These are phyloP conservation scores for Salpingoeca rosetta DNA, from an alignment of 78 protist species.

Conservation along the genomic window DNA sequence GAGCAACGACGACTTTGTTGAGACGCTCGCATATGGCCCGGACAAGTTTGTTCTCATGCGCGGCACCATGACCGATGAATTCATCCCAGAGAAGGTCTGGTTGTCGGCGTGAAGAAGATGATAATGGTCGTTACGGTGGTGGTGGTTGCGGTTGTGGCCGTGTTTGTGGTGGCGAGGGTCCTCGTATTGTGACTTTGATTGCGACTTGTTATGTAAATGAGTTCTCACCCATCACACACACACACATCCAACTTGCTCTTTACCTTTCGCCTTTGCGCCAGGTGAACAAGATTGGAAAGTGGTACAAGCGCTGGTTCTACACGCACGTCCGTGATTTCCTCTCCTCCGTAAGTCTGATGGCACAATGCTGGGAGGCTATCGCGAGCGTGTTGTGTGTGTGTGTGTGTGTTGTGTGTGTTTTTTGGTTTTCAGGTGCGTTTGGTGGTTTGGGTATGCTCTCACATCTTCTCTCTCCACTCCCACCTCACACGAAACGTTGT, in stretches of 20 bases:
- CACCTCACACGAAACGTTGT: too few species aligned
- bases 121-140: too few species aligned
- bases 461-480: too few species aligned
- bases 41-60: constrained; percentile 22
- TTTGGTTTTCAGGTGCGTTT: too few species aligned
- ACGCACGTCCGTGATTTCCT: constrained; percentile 28
- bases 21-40: constrained; percentile 5
- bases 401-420: neutral
- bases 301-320: constrained; percentile 52
- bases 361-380: neutral
- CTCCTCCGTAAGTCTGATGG: neutral
- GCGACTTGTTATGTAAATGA: neutral
- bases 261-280: neutral
- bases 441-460: too few species aligned
- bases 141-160: too few species aligned
- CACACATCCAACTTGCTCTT: neutral
- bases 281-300: constrained; percentile 16
- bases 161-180: too few species aligned
- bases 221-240: neutral
- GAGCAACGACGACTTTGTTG: constrained; percentile 14
- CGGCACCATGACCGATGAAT: constrained; percentile 10
- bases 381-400: neutral
- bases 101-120: too few species aligned
- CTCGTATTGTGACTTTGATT: too few species aligned
- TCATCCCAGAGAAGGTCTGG: neutral